Evolutionary conservation across 495 filamentous ascomycete genomes (phyloP).

Genomic region (Chaetomium cochliodes): DNA sequence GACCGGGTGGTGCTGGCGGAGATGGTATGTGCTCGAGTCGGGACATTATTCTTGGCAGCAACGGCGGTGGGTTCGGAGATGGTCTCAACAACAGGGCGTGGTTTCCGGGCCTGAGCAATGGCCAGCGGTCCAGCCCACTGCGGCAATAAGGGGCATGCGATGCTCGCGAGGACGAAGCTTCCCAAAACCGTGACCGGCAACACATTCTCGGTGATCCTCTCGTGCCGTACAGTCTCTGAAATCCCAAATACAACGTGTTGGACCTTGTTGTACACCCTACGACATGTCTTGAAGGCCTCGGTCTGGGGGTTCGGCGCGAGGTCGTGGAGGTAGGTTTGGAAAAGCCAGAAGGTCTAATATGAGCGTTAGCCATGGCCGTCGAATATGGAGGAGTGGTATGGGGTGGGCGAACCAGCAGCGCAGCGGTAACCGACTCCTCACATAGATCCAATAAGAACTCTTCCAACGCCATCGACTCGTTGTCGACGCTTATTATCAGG

Average conservation of each 20-base stretch:
- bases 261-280: constrained; percentile 74
- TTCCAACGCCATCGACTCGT: constrained; percentile 80
- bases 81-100: constrained; percentile 54
- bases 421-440: constrained; percentile 75
- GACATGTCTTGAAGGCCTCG: constrained; percentile 67
- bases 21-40: constrained; percentile 64
- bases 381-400: background rate
- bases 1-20: constrained; percentile 46
- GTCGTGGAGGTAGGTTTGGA: constrained; percentile 78
- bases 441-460: constrained; percentile 77
- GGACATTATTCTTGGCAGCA: constrained; percentile 44
- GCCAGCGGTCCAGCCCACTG: constrained; percentile 68
- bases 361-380: constrained; percentile 16
- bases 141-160: constrained; percentile 54
- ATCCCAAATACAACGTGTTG: constrained; percentile 75
- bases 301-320: constrained; percentile 65
- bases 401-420: constrained; percentile 60
- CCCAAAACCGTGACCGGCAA: constrained; percentile 69
- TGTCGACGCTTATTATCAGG: constrained; percentile 73
- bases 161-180: constrained; percentile 66
- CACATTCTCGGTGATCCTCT: constrained; percentile 72
- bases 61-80: constrained; percentile 51
- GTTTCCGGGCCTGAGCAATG: constrained; percentile 69
- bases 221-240: constrained; percentile 57
- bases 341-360: constrained; percentile 74